Conservation (phyloP, 306 rosid genomes). For the Begonia fuchsioides region DNA sequence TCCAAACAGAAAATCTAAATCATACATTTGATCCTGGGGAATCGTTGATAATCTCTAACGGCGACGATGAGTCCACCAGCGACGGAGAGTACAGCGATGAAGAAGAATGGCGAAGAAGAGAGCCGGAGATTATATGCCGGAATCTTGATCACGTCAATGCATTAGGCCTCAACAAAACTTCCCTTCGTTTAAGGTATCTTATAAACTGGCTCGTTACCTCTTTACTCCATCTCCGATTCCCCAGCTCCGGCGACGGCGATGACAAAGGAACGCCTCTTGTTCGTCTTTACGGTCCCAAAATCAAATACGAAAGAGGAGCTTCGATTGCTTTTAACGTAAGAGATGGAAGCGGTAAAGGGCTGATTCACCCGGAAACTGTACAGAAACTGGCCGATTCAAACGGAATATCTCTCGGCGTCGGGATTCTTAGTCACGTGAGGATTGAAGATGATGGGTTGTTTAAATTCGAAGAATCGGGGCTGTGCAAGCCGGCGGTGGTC, state of each 20-base stretch:
- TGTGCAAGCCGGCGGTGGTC: conserved; percentile 77
- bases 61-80: conserved; percentile 52
- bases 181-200: conserved; percentile 64
- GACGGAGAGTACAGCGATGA: conserved; percentile 77
- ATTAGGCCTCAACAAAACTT: conserved; percentile 92
- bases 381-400: conserved; percentile 79
- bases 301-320: conserved; percentile 94
- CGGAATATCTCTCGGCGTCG: conserved; percentile 78
- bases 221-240: conserved; percentile 60
- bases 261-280: conserved; percentile 41
- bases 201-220: conserved; percentile 96
- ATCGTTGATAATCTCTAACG: conserved; percentile 37
- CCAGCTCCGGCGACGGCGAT: conserved; percentile 16
- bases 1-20: conserved; percentile 30
- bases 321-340: conserved; percentile 83
- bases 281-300: conserved; percentile 88
- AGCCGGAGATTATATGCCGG: conserved; percentile 57
- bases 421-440: conserved; percentile 72
- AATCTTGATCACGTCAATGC: conserved; percentile 67
- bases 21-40: conserved; percentile 49
- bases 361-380: conserved; percentile 78
- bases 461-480: conserved; percentile 45
- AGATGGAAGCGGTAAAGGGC: conserved; percentile 37
- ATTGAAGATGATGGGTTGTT: conserved; percentile 32
- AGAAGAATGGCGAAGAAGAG: conserved; percentile 42